phyloP scores from a whole-genome alignment of 371 early-diverging fungal genomes.

The Mycotypha africana region DNA sequence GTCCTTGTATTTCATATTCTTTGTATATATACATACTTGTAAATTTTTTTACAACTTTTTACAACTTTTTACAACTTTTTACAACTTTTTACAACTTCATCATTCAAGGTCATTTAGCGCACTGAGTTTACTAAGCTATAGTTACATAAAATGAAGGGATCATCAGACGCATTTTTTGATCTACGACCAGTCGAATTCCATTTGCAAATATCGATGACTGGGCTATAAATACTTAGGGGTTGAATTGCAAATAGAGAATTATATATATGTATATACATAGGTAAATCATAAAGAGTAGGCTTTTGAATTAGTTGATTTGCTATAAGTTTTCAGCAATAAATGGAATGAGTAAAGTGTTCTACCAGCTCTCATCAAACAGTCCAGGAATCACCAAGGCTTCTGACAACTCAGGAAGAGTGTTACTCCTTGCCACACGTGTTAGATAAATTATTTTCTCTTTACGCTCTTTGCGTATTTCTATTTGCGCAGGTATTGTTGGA shows the following conservation, averaged over 20 bases:
- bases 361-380: conserved; percentile 35
- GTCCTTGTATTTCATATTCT: background rate
- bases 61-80: too few relatives aligned
- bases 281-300: background rate
- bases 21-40: too few relatives aligned
- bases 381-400: conserved; percentile 28
- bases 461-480: conserved; percentile 26
- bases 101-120: too few relatives aligned
- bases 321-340: background rate
- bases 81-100: too few relatives aligned
- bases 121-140: too few relatives aligned
- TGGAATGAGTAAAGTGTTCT: background rate
- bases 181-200: too few relatives aligned
- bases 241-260: background rate
- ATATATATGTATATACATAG: background rate
- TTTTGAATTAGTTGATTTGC: background rate
- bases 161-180: too few relatives aligned
- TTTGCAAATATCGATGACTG: too few relatives aligned
- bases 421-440: conserved; percentile 27
- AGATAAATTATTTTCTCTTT: conserved; percentile 32
- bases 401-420: conserved; percentile 15
- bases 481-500: conserved; percentile 28
- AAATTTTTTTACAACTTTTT: too few relatives aligned
- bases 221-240: too few relatives aligned
- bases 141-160: too few relatives aligned